A percentile compares a stretch with the other conserved stretches of the same genome.
Evolutionary conservation across 352 stramenopile species (phyloP).

Genomic region (Phytopythium delawarense): DNA sequence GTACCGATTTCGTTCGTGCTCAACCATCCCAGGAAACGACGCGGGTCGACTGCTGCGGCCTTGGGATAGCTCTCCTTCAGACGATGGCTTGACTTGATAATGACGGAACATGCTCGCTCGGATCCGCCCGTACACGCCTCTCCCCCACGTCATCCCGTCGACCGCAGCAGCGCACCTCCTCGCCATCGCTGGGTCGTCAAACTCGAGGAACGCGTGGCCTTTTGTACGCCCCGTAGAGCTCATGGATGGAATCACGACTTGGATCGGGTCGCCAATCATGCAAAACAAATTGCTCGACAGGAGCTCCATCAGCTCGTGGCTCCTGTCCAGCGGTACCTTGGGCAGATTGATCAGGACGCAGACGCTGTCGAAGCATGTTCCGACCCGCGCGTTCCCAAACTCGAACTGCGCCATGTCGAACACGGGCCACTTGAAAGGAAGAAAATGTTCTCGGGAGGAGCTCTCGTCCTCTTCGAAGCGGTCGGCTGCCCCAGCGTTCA

Average conservation of each 20-base stretch:
- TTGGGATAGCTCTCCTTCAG: slow-evolving; percentile 8
- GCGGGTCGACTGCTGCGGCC: background rate
- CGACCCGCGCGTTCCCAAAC: slow-evolving; percentile 70
- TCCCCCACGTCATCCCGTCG: slow-evolving; percentile 70
- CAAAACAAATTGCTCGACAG: slow-evolving; percentile 73
- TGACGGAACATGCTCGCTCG: slow-evolving; percentile 72
- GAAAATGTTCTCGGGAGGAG: slow-evolving; percentile 9
- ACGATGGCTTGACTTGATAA: slow-evolving; percentile 68
- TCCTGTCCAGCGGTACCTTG: slow-evolving; percentile 68
- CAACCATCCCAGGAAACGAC: background rate
- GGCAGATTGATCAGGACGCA: slow-evolving; percentile 82
- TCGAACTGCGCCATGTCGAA: slow-evolving; percentile 90
- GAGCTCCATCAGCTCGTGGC: slow-evolving; percentile 68
- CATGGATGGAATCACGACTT: slow-evolving; percentile 73
- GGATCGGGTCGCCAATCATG: slow-evolving; percentile 78
- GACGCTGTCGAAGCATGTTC: slow-evolving; percentile 80
- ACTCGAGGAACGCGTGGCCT: slow-evolving; percentile 81
- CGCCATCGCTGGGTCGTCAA: slow-evolving; percentile 65
- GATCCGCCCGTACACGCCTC: slow-evolving; percentile 55
- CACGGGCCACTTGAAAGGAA: slow-evolving; percentile 82
- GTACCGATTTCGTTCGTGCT: background rate
- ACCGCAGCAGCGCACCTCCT: slow-evolving; percentile 47
- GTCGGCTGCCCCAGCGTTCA: background rate
- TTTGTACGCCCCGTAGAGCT: slow-evolving; percentile 61
- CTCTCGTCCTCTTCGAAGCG: background rate